Percentiles rank a stretch among this genome's conserved stretches.
Conservation (phyloP, 2,329 filamentous ascomycete species). For the Cordyceps cicadae region DNA sequence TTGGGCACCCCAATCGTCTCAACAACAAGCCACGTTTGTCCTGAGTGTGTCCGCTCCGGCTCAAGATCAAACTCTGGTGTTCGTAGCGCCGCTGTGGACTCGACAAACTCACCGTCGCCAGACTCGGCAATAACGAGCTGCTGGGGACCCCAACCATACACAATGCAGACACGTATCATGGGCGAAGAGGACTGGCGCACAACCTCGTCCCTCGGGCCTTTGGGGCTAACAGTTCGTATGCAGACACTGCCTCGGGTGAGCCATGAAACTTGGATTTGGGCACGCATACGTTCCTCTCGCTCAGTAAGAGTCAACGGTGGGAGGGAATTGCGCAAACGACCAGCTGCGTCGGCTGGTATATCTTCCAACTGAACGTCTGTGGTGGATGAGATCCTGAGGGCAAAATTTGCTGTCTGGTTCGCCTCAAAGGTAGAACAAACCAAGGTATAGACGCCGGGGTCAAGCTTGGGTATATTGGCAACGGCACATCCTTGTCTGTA, state of each 20-base stretch:
- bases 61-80: slow-evolving; percentile 68
- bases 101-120: slow-evolving; percentile 65
- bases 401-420: slow-evolving; percentile 66
- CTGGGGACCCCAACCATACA: slow-evolving; percentile 63
- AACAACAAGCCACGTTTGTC: slow-evolving; percentile 70
- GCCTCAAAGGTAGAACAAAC: slow-evolving; percentile 87
- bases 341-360: slow-evolving; percentile 66
- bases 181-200: slow-evolving; percentile 36
- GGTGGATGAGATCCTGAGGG: slow-evolving; percentile 63
- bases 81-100: slow-evolving; percentile 57
- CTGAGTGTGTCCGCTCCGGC: slow-evolving; percentile 46
- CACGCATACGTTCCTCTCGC: slow-evolving; percentile 32
- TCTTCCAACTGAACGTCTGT: slow-evolving; percentile 46
- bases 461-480: slow-evolving; percentile 52
- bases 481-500: slow-evolving; percentile 75
- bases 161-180: slow-evolving; percentile 61
- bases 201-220: slow-evolving; percentile 16
- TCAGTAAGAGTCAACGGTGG: slow-evolving; percentile 44
- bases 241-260: slow-evolving; percentile 48
- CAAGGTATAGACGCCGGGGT: slow-evolving; percentile 71
- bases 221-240: slow-evolving; percentile 23
- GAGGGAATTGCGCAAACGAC: slow-evolving; percentile 57
- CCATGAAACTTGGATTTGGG: slow-evolving; percentile 31
- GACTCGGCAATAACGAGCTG: slow-evolving; percentile 57
- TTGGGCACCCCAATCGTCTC: slow-evolving; percentile 61